A percentile compares a stretch with the other conserved stretches of the same genome.
Evolutionary conservation across 2,329 filamentous ascomycete genomes (phyloP).

Genomic region (Aphanoascus verrucosus): DNA sequence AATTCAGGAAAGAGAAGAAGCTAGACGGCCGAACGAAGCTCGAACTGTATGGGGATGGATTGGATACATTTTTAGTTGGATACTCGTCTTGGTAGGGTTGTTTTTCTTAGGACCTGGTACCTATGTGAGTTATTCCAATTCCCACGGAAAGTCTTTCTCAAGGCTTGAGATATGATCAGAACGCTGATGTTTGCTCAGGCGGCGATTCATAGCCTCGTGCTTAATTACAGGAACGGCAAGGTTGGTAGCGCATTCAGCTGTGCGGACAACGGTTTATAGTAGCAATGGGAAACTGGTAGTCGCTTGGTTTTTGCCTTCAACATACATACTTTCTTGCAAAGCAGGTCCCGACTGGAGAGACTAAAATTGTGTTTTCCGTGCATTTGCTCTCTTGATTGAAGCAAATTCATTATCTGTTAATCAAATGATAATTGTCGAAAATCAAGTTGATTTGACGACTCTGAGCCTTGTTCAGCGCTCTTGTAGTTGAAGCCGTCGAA

Average conservation of each 20-base stretch:
- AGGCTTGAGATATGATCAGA: background rate
- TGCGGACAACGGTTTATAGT: constrained; percentile 37
- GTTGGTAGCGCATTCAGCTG: constrained; percentile 69
- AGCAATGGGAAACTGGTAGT: background rate
- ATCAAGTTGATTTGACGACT: no score
- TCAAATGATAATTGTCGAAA: no score
- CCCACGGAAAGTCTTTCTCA: background rate
- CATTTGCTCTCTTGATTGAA: background rate
- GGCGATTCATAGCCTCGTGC: constrained; percentile 42
- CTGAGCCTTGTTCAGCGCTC: no score
- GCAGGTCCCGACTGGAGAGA: background rate
- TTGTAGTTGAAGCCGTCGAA: no score
- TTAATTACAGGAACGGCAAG: constrained; percentile 54
- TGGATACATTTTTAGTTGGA: constrained; percentile 50
- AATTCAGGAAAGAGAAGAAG: constrained; percentile 34
- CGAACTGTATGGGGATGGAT: constrained; percentile 36
- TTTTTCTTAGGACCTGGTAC: constrained; percentile 74
- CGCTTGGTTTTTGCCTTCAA: background rate
- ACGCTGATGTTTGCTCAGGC: constrained; percentile 23
- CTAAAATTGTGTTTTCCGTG: background rate
- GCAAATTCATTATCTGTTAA: no score
- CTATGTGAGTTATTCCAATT: constrained; percentile 42
- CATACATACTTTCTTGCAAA: background rate
- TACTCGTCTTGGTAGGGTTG: constrained; percentile 64
- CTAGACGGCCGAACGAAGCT: constrained; percentile 31